A percentile compares a stretch with the other conserved stretches of the same genome.
Conservation (phyloP, 2,329 filamentous ascomycete species). For the Phyllosticta ampelicida region DNA sequence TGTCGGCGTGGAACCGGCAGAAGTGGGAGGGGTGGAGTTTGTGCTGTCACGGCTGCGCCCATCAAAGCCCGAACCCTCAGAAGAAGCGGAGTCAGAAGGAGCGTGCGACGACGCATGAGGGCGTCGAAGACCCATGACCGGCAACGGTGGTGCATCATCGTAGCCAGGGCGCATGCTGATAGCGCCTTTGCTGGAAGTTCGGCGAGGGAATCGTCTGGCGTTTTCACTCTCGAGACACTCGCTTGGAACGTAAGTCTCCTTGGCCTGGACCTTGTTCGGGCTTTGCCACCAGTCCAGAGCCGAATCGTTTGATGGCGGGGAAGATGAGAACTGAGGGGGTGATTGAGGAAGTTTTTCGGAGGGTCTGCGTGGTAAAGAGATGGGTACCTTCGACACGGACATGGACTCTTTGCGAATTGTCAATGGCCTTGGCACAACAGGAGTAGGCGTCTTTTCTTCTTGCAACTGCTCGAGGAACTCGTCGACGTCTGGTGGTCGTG, state of each 20-base stretch:
- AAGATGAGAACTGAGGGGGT: not conserved
- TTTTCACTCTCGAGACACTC: slow-evolving; percentile 1
- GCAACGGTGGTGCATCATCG: slow-evolving; percentile 15
- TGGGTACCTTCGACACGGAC: not conserved
- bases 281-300: slow-evolving; percentile 4
- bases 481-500: slow-evolving; percentile 19
- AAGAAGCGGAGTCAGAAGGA: slow-evolving; percentile 29
- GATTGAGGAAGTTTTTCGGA: slow-evolving; percentile 16
- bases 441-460: slow-evolving; percentile 17
- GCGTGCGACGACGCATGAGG: slow-evolving; percentile 22
- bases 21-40: slow-evolving; percentile 28
- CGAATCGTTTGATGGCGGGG: not conserved
- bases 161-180: slow-evolving; percentile 9
- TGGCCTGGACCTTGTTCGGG: not conserved
- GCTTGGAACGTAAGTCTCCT: not conserved
- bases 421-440: not conserved
- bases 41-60: slow-evolving; percentile 24
- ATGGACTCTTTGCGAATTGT: not conserved
- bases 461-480: slow-evolving; percentile 27
- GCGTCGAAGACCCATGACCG: slow-evolving; percentile 12
- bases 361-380: slow-evolving; percentile 13
- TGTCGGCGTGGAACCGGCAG: slow-evolving; percentile 21
- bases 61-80: slow-evolving; percentile 21
- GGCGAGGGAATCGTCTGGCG: slow-evolving; percentile 10
- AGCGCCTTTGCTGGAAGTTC: slow-evolving; percentile 17